Evolutionary conservation across 2,329 filamentous ascomycete genomes (phyloP).

Genomic region (Epichloe coenophiala): DNA sequence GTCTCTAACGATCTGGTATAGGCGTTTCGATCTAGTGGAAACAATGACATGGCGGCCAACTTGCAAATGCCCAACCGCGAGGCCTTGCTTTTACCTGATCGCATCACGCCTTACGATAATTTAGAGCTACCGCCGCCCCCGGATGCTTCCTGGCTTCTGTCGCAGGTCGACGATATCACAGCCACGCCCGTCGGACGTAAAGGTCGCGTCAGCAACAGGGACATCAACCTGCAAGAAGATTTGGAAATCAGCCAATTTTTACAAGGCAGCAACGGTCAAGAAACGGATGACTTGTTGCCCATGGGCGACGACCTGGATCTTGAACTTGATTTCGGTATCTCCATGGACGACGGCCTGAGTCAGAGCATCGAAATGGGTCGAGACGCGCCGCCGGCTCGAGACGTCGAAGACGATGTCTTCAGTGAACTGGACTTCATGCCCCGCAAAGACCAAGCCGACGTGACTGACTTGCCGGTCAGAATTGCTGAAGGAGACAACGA

Average conservation of each 20-base stretch:
- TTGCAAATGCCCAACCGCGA: conserved; percentile 71
- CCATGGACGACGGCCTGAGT: conserved; percentile 52
- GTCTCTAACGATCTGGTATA: conserved; percentile 27
- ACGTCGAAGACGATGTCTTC: conserved; percentile 57
- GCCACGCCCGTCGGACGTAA: conserved; percentile 41
- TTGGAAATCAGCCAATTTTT: conserved; percentile 76
- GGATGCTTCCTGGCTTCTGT: conserved; percentile 73
- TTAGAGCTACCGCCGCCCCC: conserved; percentile 67
- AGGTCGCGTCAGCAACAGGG: conserved; percentile 43
- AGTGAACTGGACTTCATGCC: conserved; percentile 48
- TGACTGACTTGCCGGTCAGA: conserved; percentile 42
- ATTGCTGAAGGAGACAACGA: conserved; percentile 54
- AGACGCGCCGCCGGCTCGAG: conserved; percentile 58
- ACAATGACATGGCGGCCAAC: conserved; percentile 85
- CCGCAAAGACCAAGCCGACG: conserved; percentile 39
- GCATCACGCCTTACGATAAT: conserved; percentile 82
- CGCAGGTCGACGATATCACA: conserved; percentile 53
- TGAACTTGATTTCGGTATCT: conserved; percentile 62
- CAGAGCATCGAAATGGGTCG: conserved; percentile 78
- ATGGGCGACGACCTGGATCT: conserved; percentile 58
- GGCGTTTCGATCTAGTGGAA: conserved; percentile 89
- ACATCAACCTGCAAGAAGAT: conserved; percentile 57
- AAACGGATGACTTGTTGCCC: conserved; percentile 42
- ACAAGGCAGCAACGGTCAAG: conserved; percentile 47
- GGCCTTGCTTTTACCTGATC: conserved; percentile 78